Evolutionary conservation across 2,329 filamentous ascomycete species (phyloP).

Genomic region (Penicillium sp.): DNA sequence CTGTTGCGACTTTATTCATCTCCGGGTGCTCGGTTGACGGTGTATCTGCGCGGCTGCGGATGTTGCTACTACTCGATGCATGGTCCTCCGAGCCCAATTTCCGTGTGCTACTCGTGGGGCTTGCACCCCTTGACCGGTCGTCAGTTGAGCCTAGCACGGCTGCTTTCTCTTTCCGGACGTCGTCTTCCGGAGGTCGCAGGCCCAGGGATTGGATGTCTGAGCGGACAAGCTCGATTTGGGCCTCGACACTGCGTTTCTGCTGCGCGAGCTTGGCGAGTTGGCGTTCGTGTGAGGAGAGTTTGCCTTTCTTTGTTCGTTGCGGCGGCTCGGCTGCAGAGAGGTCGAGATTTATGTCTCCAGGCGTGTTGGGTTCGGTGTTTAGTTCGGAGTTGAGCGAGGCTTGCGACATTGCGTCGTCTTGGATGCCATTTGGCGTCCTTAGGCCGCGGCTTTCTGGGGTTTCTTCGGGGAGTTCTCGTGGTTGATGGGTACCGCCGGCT

Average conservation of each 20-base stretch:
- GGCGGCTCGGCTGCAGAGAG: conserved; percentile 31
- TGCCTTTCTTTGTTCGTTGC: conserved; percentile 34
- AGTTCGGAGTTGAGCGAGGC: conserved; percentile 26
- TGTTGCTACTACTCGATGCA: conserved; percentile 23
- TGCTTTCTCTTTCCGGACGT: conserved; percentile 18
- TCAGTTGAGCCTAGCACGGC: conserved; percentile 21
- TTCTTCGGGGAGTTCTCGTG: not conserved
- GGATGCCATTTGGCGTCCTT: not conserved
- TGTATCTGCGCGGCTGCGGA: conserved; percentile 12
- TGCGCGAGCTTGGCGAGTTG: conserved; percentile 49
- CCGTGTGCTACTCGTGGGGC: not conserved
- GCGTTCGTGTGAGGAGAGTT: conserved; percentile 45
- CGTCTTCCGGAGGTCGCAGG: conserved; percentile 23
- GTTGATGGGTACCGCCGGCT: not conserved
- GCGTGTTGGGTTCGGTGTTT: conserved; percentile 26
- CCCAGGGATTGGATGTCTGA: conserved; percentile 38
- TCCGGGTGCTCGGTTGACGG: conserved; percentile 29
- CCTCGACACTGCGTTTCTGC: conserved; percentile 45
- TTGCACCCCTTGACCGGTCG: not conserved
- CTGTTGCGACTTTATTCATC: conserved; percentile 36
- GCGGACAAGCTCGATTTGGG: conserved; percentile 42
- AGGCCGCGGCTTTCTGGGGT: not conserved
- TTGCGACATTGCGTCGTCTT: conserved; percentile 20
- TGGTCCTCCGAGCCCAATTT: conserved; percentile 11
- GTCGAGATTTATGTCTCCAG: conserved; percentile 28